Evolutionary conservation across 495 filamentous ascomycete genomes (phyloP).

Genomic region (Aspergillus haitiensis): DNA sequence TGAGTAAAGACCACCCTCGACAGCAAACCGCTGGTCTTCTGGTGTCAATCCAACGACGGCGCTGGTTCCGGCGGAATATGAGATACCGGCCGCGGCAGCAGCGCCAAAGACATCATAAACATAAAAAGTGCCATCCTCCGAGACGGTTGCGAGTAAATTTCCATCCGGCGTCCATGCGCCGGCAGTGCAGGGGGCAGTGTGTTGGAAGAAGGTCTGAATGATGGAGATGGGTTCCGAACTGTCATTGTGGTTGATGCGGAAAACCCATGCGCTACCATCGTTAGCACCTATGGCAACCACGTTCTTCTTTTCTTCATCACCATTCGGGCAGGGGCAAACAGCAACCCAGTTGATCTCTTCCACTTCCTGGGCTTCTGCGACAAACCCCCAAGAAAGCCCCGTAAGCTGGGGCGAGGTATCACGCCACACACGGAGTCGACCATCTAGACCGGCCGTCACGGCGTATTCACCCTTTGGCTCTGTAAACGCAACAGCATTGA

Average conservation of each 20-base stretch:
- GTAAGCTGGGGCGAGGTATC: slow-evolving; percentile 42
- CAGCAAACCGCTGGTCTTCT: slow-evolving; percentile 82
- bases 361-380: slow-evolving; percentile 77
- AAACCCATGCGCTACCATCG: slow-evolving; percentile 96
- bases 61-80: slow-evolving; percentile 66
- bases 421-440: slow-evolving; percentile 59
- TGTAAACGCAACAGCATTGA: slow-evolving; percentile 83
- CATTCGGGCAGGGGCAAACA: slow-evolving; percentile 65
- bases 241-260: slow-evolving; percentile 70
- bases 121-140: slow-evolving; percentile 84
- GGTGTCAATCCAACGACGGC: slow-evolving; percentile 76
- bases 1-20: slow-evolving; percentile 88
- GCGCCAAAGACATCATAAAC: slow-evolving; percentile 91
- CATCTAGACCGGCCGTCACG: slow-evolving; percentile 85
- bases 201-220: slow-evolving; percentile 85
- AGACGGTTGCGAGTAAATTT: slow-evolving; percentile 82
- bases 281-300: slow-evolving; percentile 85
- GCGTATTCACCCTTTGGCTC: slow-evolving; percentile 79
- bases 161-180: slow-evolving; percentile 90
- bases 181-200: slow-evolving; percentile 83
- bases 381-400: slow-evolving; percentile 58
- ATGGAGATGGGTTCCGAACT: slow-evolving; percentile 66
- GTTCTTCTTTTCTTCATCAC: slow-evolving; percentile 64
- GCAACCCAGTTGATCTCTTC: slow-evolving; percentile 92
- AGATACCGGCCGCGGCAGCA: slow-evolving; percentile 71